Evolutionary conservation across 768 basidiomycete species (phyloP).

Genomic region (Hortiboletus campestris): DNA sequence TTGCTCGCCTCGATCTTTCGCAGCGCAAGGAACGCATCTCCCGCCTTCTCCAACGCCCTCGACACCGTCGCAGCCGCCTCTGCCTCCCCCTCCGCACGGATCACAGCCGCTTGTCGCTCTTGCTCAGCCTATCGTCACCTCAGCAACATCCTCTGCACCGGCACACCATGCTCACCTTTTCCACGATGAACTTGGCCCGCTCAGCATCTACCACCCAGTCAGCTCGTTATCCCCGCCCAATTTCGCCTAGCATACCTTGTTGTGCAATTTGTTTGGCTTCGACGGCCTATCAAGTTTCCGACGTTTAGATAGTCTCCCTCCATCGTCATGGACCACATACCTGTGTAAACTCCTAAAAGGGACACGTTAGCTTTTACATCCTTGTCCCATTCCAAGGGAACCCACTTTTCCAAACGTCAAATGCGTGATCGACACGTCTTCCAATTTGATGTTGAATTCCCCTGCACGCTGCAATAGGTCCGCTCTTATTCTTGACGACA

Average conservation of each 20-base stretch:
- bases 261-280: conserved; percentile 99
- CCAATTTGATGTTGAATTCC: conserved; percentile 93
- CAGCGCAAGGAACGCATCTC: conserved; percentile 93
- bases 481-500: conserved; percentile 88
- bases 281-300: conserved; percentile 59
- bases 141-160: conserved; percentile 12
- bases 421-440: conserved; percentile 97
- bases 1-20: conserved; percentile 97
- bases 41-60: conserved; percentile 85
- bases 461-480: conserved; percentile 91
- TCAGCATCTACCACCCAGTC: conserved; percentile 73
- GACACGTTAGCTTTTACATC: conserved; percentile 4
- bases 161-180: conserved; percentile 62
- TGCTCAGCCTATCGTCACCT: conserved; percentile 80
- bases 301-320: neutral
- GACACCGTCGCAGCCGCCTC: conserved; percentile 96
- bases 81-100: conserved; percentile 97
- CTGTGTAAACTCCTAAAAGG: conserved; percentile 78
- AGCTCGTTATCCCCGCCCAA: conserved; percentile 5
- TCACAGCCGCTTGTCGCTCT: conserved; percentile 97
- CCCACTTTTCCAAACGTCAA: conserved; percentile 82
- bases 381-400: neutral
- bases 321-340: conserved; percentile 23
- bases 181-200: conserved; percentile 98
- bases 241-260: conserved; percentile 61